Evolutionary conservation across 2,329 filamentous ascomycete genomes (phyloP), one percentile per base, ranked within the genome.

Genomic region (Huntiella bhutanensis): DNA sequence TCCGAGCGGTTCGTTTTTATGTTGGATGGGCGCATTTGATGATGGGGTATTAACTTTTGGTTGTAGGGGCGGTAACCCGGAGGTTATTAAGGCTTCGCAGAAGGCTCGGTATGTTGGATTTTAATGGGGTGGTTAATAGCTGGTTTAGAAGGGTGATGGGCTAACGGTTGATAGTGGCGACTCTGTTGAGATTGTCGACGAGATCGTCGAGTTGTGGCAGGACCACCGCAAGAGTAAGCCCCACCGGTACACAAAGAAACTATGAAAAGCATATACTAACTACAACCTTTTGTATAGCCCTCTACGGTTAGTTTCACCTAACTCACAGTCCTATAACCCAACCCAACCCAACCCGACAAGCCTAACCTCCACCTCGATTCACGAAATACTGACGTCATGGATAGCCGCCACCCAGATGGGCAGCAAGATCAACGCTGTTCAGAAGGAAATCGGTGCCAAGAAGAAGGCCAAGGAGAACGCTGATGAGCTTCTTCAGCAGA

Each of bases 401-500:
- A 39, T 38, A 50, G 48, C 73, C 46, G 82, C 78, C 5, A 84
- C 79, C 15, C 84, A 93, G 61, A 73, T 91, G 54, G 81, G 80
- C 54, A 77, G 77, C 56, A 77, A 82, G 65, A 87, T 94, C 63
- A 96, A 96, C 65, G 77, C 74, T 15, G 73, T 85, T 28, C 83
- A 93, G 61, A 94, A 93, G 65, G 77, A 86, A 60, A 93, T 96
- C 58, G 85, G 82, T 13, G 68, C 74, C 57, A 92, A 88, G 70
- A 94, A 93, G 68, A 94, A 93, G 78, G 79, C 79, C 54, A 94
- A 95, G 69, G 85, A 93, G 65, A 77, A 88, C 60, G 85, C 85
- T 36, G 75, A 75, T 54, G 81, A 86, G 36, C 68, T 95, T 51
- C 68, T 95, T 49, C 68, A 78, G 58, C 69, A 88, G 60, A 95